Base-by-base conservation (phyloP, 179 eudicot species). In the Drosera spatulata region DNA sequence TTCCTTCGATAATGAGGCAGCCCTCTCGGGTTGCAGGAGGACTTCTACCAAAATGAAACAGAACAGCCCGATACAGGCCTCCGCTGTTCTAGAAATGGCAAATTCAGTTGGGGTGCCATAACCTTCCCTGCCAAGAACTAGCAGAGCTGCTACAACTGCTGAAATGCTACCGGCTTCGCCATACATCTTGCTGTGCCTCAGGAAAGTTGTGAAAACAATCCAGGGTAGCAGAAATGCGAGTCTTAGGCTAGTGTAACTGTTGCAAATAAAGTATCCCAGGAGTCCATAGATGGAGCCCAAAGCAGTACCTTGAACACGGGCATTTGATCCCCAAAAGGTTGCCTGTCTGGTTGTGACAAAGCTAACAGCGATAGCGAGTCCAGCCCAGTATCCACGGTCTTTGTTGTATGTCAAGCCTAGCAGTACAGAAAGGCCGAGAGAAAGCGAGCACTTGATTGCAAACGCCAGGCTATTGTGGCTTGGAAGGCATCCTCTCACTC, bases 91-190 rank as follows among this genome's bases (percentile, higher is more conserved):
- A 48, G 68, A 55, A 39, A 65, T 50, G 1, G 68, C 68, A 10
- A 65, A 65, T 12, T 65, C 68, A 11, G 62, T 33, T 13, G 68
- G 68, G 4, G 68, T 65, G 37, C 68, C 68, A 41, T 65, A 65
- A 8, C 46, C 38, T 11, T 14, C 49, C 48, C 68, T 57, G 10
- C 68, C 68, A 48, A 65, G 41, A 50, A 65, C 58, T 13, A 65
- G 56, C 38, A 65, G 42, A 4, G 68, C 68, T 40, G 55, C 68
- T 7, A 65, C 44, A 41, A 57, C 58, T 39, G 68, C 68, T 2
- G 68, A 65, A 7, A 58, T 49, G 41, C 62, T 50, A 39, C 68
- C 68, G 2, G 68, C 49, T 51, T 65, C 68, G 43, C 68, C 68
- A 4, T 65, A 65, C 68, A 22, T 22, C 33, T 22, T 22, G 33